Evolutionary conservation across 257 asterid species (phyloP).

Genomic region (Avicennia marina): DNA sequence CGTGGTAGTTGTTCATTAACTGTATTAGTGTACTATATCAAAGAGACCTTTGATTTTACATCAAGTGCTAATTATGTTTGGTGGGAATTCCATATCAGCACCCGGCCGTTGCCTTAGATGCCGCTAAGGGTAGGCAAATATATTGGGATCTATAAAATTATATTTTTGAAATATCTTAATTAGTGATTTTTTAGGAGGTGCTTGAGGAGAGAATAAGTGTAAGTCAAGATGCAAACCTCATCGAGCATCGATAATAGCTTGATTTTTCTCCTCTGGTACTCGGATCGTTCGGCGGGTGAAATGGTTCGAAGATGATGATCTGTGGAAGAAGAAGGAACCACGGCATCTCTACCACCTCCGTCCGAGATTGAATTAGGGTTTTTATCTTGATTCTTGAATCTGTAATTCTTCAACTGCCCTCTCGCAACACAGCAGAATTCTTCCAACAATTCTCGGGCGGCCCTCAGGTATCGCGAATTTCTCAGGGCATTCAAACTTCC

Average conservation of each 20-base stretch:
- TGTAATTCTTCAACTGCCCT: constrained; percentile 35
- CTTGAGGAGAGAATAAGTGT: too few relatives aligned
- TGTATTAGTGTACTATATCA: too few relatives aligned
- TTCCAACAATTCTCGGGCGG: constrained; percentile 42
- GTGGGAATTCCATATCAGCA: too few relatives aligned
- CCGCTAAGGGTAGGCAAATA: too few relatives aligned
- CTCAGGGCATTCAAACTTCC: constrained; percentile 26
- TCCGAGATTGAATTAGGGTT: constrained; percentile 37
- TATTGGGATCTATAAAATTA: too few relatives aligned
- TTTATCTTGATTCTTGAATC: constrained; percentile 16
- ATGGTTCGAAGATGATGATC: constrained; percentile 29
- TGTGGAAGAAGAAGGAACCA: constrained; percentile 18
- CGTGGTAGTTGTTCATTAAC: too few relatives aligned
- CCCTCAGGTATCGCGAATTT: constrained; percentile 33
- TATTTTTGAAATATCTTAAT: too few relatives aligned
- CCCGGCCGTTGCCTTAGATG: too few relatives aligned
- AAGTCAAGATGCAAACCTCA: too few relatives aligned
- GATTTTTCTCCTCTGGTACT: constrained; percentile 47
- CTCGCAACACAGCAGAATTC: constrained; percentile 52
- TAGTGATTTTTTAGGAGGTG: too few relatives aligned
- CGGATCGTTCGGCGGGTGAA: constrained; percentile 43
- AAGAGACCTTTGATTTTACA: too few relatives aligned
- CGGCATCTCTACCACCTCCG: constrained; percentile 8
- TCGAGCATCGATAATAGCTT: constrained; percentile 52
- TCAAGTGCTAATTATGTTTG: too few relatives aligned